These are phyloP conservation scores for Clitoria ternatea DNA, from an alignment of 306 rosid species.

Conservation along the genomic window DNA sequence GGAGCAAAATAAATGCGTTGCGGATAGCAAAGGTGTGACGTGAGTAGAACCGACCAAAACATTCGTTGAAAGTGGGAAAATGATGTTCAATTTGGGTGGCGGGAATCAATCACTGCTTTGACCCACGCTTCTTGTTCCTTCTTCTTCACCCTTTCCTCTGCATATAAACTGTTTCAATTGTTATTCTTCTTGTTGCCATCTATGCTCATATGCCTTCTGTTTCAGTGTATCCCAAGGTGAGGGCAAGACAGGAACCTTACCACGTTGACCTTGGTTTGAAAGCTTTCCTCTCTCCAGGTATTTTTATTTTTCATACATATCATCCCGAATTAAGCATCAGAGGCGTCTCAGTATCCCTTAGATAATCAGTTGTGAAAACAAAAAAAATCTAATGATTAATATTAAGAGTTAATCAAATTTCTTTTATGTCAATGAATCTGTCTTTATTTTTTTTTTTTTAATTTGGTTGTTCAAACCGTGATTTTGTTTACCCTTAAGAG, in stretches of 20 bases:
- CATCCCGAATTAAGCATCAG: no score
- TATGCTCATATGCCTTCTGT: neutral
- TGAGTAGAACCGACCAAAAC: neutral
- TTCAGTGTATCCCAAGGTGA: conserved; percentile 45
- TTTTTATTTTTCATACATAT: neutral
- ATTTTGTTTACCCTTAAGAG: no score
- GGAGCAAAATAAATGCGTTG: no score
- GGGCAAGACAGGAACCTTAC: conserved; percentile 18
- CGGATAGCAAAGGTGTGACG: no score
- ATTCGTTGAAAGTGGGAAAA: no score
- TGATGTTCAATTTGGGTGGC: no score
- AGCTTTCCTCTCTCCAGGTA: conserved; percentile 38
- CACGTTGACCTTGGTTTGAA: conserved; percentile 30
- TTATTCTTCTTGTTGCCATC: neutral
- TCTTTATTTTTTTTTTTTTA: neutral
- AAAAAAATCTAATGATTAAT: no score
- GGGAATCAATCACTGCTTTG: neutral
- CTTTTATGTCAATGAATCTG: no score
- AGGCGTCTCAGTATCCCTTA: no score
- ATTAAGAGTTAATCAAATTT: no score
- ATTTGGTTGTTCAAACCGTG: neutral
- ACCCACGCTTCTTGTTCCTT: neutral
- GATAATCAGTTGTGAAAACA: no score
- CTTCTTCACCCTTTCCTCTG: neutral
- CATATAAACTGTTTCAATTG: no score